These are phyloP conservation scores for Phialophora chinensis DNA, from an alignment of 2,329 filamentous ascomycete genomes.

Conservation along the genomic window DNA sequence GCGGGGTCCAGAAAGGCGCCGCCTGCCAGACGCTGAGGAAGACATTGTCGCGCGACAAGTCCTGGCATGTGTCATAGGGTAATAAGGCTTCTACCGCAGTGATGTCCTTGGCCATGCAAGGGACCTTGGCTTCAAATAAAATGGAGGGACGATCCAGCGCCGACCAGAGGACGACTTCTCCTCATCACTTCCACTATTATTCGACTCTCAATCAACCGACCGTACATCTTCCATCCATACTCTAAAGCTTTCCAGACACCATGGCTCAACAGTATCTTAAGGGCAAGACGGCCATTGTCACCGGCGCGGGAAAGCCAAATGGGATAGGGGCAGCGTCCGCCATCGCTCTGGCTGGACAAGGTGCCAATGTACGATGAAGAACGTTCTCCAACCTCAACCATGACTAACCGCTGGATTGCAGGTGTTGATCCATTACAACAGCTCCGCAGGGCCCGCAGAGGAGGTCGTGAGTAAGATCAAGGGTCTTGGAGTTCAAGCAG, in stretches of 20 bases:
- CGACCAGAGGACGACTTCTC: background rate
- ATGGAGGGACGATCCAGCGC: background rate
- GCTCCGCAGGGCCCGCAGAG: constrained; percentile 38
- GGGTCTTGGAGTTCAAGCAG: constrained; percentile 27
- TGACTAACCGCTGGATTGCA: constrained; percentile 39
- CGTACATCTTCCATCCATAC: background rate
- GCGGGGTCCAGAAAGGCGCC: background rate
- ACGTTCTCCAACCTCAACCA: constrained; percentile 4
- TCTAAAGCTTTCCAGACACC: background rate
- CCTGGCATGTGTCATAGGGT: background rate
- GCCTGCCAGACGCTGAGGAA: background rate
- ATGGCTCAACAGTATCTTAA: constrained; percentile 31
- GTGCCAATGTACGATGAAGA: constrained; percentile 26
- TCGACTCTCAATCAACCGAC: background rate
- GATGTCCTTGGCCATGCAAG: background rate
- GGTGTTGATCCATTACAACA: constrained; percentile 42
- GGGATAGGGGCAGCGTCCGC: constrained; percentile 40
- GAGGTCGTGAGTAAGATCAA: constrained; percentile 40
- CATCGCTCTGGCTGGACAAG: constrained; percentile 31
- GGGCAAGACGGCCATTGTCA: constrained; percentile 41
- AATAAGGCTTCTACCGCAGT: background rate
- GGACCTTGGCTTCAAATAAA: background rate
- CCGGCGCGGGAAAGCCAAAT: constrained; percentile 40
- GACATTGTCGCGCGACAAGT: background rate
- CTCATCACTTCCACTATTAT: background rate